Conservation (phyloP, 495 filamentous ascomycete genomes). For the Penicillium psychrofluorescens region DNA sequence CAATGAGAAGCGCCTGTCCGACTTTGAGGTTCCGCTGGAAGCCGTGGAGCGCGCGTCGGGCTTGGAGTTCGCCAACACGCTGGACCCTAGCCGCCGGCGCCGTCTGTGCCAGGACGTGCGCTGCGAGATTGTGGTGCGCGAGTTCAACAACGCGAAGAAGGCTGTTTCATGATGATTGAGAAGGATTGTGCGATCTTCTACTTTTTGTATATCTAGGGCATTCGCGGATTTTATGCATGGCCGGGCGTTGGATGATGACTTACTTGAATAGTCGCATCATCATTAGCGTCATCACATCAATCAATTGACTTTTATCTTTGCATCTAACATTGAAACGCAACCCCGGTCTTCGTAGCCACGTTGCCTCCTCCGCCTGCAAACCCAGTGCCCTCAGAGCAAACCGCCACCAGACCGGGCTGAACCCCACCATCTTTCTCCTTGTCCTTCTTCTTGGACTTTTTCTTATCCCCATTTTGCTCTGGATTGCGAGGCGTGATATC, state of each 20-base stretch:
- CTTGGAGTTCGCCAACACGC: slow-evolving; percentile 76
- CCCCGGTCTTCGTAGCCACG: slow-evolving; percentile 68
- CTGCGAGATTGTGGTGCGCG: slow-evolving; percentile 72
- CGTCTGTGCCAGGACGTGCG: slow-evolving; percentile 77
- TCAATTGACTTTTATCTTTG: slow-evolving; percentile 2
- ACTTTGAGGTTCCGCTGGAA: slow-evolving; percentile 93
- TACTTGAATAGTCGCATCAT: slow-evolving; percentile 5
- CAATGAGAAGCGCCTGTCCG: slow-evolving; percentile 73
- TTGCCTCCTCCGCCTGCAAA: slow-evolving; percentile 83
- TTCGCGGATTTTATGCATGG: slow-evolving; percentile 12
- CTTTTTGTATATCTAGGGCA: slow-evolving; percentile 19
- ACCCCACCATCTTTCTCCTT: slow-evolving; percentile 38
- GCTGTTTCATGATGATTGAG: slow-evolving; percentile 5
- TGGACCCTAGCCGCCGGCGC: slow-evolving; percentile 66
- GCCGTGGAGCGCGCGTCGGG: slow-evolving; percentile 86
- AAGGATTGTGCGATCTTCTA: background rate
- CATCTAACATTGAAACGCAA: slow-evolving; percentile 76
- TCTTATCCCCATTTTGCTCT: slow-evolving; percentile 10
- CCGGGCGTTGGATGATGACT: slow-evolving; percentile 13
- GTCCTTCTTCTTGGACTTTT: slow-evolving; percentile 40
- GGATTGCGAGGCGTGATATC: slow-evolving; percentile 46
- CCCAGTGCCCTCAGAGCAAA: slow-evolving; percentile 85
- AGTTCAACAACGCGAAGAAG: slow-evolving; percentile 51
- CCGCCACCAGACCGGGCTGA: slow-evolving; percentile 71
- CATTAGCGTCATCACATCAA: slow-evolving; percentile 2